phyloP scores from a whole-genome alignment of 352 stramenopile genomes.

The Globisporangium canariense region DNA sequence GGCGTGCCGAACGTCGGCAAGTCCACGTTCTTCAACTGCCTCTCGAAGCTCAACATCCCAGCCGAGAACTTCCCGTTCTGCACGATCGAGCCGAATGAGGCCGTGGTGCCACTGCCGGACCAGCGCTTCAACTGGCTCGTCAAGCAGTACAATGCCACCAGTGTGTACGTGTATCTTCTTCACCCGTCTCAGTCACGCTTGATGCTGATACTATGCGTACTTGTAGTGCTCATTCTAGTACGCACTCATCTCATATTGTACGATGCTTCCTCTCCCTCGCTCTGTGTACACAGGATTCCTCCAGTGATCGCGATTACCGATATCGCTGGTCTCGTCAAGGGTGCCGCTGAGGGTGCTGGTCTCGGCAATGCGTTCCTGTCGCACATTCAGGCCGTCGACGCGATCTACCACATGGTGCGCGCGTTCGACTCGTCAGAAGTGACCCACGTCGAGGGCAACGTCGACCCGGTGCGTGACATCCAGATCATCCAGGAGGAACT shows the following conservation, averaged over 20 bases:
- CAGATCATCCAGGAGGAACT: conserved; percentile 99
- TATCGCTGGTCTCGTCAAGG: conserved; percentile 98
- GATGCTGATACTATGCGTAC: neutral
- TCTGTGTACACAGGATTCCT: conserved; percentile 61
- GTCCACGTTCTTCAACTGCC: conserved; percentile 99
- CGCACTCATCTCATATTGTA: neutral
- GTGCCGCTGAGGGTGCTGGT: conserved; percentile 96
- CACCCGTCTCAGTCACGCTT: neutral
- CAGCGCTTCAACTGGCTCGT: conserved; percentile 99
- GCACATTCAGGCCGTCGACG: conserved; percentile 99
- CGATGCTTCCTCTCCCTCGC: neutral
- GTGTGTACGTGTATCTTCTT: conserved; percentile 51
- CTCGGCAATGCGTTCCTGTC: conserved; percentile 99
- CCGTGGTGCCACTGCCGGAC: conserved; percentile 95
- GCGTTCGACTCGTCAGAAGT: conserved; percentile 98
- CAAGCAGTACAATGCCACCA: conserved; percentile 93
- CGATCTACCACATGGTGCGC: conserved; percentile 97
- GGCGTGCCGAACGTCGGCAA: conserved; percentile 99
- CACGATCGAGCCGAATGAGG: conserved; percentile 99
- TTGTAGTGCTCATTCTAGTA: neutral
- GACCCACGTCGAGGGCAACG: conserved; percentile 98
- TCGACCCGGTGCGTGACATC: conserved; percentile 98
- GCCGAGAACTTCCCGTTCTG: conserved; percentile 96
- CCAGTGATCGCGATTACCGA: conserved; percentile 98
- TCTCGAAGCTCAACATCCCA: conserved; percentile 93